Conservation (phyloP, 768 basidiomycete species). For the Pulveroboletus sp. region DNA sequence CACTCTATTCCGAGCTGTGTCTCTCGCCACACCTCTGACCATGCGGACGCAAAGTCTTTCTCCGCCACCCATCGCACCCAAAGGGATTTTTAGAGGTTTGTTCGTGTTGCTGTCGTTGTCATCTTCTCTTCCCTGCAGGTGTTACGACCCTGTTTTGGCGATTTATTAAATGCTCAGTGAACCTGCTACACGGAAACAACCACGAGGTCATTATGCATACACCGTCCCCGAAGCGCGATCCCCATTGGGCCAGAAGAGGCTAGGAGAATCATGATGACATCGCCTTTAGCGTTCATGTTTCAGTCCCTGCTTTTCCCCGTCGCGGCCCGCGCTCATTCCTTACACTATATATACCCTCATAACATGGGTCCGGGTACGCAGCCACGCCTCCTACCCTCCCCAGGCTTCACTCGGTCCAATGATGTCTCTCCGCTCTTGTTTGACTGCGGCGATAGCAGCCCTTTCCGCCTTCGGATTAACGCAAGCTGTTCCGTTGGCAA, state of each 20-base stretch:
- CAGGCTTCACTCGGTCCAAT: slow-evolving; percentile 5
- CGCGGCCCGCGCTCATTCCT: background rate
- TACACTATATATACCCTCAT: slow-evolving; percentile 17
- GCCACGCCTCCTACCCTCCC: slow-evolving; percentile 1
- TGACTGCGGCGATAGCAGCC: background rate
- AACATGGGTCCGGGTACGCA: background rate
- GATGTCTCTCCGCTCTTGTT: slow-evolving; percentile 13
- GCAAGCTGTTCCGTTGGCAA: slow-evolving; percentile 16
- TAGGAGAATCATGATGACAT: background rate
- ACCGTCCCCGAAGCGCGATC: background rate
- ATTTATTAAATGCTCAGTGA: background rate
- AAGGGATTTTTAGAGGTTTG: background rate
- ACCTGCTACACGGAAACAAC: background rate
- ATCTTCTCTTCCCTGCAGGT: background rate
- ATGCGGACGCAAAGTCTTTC: background rate
- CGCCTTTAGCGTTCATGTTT: background rate
- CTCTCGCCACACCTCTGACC: background rate
- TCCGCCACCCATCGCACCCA: background rate
- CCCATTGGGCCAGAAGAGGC: background rate
- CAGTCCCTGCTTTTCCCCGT: background rate
- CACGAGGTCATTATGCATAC: background rate
- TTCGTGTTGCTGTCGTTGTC: background rate
- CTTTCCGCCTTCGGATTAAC: slow-evolving; percentile 13
- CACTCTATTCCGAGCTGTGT: background rate
- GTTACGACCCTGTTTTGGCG: background rate